Evolutionary conservation across 257 asterid species (phyloP).

Genomic region (Cruciata laevipes): DNA sequence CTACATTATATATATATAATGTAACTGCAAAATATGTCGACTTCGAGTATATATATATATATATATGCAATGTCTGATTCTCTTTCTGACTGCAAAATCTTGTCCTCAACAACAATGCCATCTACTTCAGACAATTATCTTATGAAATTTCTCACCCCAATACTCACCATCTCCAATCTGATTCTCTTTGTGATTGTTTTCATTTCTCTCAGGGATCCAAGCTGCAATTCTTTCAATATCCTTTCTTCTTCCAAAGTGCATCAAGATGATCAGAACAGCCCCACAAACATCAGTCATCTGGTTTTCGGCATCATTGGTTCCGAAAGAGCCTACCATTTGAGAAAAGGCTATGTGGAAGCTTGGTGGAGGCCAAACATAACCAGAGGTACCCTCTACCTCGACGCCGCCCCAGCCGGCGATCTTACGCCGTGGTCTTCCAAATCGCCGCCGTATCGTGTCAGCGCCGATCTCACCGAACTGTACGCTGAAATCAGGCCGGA

Average conservation of each 20-base stretch:
- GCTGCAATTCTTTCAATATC: neutral
- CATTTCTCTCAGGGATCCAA: constrained; percentile 6
- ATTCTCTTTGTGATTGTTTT: neutral
- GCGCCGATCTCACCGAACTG: constrained; percentile 11
- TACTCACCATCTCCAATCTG: neutral
- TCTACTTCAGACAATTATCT: neutral
- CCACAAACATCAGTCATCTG: constrained; percentile 22
- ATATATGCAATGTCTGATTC: no score
- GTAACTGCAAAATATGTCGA: no score
- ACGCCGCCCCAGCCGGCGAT: constrained; percentile 15
- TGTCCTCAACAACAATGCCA: neutral
- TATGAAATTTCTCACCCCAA: no score
- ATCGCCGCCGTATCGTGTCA: constrained; percentile 23
- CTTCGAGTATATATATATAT: no score
- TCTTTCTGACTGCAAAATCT: no score
- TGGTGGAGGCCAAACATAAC: constrained; percentile 31
- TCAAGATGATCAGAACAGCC: neutral
- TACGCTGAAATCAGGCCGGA: neutral
- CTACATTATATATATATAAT: no score
- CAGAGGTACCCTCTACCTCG: constrained; percentile 23
- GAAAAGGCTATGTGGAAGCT: constrained; percentile 25
- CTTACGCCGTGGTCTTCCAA: constrained; percentile 25
- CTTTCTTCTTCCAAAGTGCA: neutral
- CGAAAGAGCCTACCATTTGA: constrained; percentile 18
- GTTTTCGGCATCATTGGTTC: constrained; percentile 29